Percentiles rank a stretch among this genome's conserved stretches.
Conservation (phyloP, 1,139 yeast genomes). For the Nakaseomyces bracarensis region DNA sequence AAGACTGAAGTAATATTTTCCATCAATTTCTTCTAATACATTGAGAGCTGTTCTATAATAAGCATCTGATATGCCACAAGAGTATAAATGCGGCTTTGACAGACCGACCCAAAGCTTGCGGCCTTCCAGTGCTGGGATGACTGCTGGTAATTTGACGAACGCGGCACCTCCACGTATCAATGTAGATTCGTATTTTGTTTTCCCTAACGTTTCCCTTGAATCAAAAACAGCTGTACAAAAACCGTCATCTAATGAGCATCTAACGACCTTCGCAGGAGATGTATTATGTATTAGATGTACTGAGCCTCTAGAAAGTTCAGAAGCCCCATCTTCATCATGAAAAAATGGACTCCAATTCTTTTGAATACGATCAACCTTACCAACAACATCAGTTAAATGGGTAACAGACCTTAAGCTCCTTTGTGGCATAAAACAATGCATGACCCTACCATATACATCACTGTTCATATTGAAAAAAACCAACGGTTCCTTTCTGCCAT, state of each 20-base stretch:
- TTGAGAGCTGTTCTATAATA: background rate
- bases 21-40: constrained; percentile 1
- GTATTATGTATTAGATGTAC: constrained; percentile 38
- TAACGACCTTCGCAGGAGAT: constrained; percentile 38
- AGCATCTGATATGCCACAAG: background rate
- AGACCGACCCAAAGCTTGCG: constrained; percentile 4
- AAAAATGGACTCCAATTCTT: constrained; percentile 10
- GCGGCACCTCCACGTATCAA: background rate
- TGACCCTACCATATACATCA: constrained; percentile 14
- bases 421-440: constrained; percentile 1
- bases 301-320: constrained; percentile 15
- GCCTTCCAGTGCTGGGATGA: background rate
- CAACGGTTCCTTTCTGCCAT: constrained; percentile 8
- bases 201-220: background rate
- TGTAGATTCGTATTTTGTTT: background rate
- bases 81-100: background rate
- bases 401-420: background rate
- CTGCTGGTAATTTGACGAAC: background rate
- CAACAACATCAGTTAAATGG: background rate
- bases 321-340: constrained; percentile 3
- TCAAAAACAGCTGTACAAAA: constrained; percentile 28
- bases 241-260: constrained; percentile 38
- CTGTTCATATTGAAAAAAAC: constrained; percentile 14
- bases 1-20: background rate
- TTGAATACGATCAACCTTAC: background rate